A percentile compares a stretch with the other conserved stretches of the same genome.
Conservation (phyloP, 306 rosid species). For the Vigna trinervia region DNA sequence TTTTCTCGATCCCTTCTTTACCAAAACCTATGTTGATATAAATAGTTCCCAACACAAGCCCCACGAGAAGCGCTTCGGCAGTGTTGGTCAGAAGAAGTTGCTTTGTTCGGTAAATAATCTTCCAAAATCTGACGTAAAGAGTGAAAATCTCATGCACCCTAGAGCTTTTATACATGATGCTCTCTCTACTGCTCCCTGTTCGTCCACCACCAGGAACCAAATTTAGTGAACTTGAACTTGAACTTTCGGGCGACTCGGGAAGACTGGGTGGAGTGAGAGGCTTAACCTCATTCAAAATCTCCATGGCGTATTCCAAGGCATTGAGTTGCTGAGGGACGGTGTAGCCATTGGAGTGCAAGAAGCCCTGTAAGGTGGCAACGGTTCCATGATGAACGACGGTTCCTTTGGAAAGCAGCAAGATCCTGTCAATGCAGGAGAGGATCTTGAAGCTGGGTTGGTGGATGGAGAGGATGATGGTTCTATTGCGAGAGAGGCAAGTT, state of each 20-base stretch:
- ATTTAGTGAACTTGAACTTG: background rate
- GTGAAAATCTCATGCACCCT: constrained; percentile 70
- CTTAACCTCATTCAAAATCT: constrained; percentile 56
- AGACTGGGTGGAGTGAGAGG: constrained; percentile 36
- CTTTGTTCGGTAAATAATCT: constrained; percentile 76
- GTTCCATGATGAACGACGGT: constrained; percentile 79
- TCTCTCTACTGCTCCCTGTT: constrained; percentile 15
- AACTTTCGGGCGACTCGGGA: constrained; percentile 46
- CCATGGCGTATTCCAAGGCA: constrained; percentile 89
- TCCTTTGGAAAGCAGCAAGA: constrained; percentile 74
- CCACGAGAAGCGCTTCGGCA: constrained; percentile 79
- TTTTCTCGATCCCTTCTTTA: constrained; percentile 77
- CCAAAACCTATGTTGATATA: constrained; percentile 81
- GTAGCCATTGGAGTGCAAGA: constrained; percentile 65
- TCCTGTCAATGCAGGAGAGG: constrained; percentile 70
- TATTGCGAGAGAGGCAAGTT: constrained; percentile 61
- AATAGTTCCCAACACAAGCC: constrained; percentile 88
- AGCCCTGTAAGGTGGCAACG: constrained; percentile 63
- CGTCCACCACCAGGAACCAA: constrained; percentile 21
- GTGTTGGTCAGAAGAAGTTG: constrained; percentile 85
- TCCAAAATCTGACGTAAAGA: constrained; percentile 77
- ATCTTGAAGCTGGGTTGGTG: constrained; percentile 93
- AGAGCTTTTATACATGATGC: constrained; percentile 64
- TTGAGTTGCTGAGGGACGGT: constrained; percentile 90
- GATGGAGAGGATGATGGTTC: constrained; percentile 81